Evolutionary conservation across 768 basidiomycete species (phyloP), one percentile per base, ranked within the genome.

Genomic region (Epithele typhae): DNA sequence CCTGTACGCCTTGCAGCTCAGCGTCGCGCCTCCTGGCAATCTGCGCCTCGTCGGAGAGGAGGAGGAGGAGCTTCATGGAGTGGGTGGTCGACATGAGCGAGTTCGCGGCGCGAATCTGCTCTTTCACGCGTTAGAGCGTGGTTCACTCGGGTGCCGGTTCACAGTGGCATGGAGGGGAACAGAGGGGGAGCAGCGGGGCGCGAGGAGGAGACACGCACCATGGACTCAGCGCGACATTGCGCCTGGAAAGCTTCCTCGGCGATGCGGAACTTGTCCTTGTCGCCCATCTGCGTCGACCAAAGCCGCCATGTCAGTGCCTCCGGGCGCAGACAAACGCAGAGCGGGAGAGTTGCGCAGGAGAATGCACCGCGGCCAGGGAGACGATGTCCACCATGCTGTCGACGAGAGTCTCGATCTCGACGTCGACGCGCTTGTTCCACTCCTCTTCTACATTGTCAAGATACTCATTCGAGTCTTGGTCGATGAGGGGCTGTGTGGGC

Each of bases 351-450:
- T n/a, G n/a, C n/a, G n/a, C n/a, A n/a, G n/a, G n/a, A 25, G 17
- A 15, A 58, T 80, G 57, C 46, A 92, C 92, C 47, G 87, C 82
- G 36, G 91, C 91, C n/a, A 95, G 67, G 46, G 81, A 78, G 46
- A 97, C 90, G 39, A 96, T 76, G 61, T 94, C 92, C 17, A 86
- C 84, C 85, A 98, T 89, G 24, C 92, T 91, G 43, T 89, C 85
- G 1, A 92, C 89, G 10, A 96, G 77, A 3, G 78, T 81, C 46
- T 92, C 89, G 5, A 96, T 77, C 61, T 97, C 91, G n/a, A 72
- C 69, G 57, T 98, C 94, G 12, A 98, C 79, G 59, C 83, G 82
- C 62, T 88, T 87, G 69, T 96, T 95, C 87, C 92, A 94, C 57
- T 93, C 88, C 58, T 94, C 90, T 62, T 95, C 89, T 42, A 92